phyloP scores from a whole-genome alignment of 345 rosid species.

The Linum lewisii region DNA sequence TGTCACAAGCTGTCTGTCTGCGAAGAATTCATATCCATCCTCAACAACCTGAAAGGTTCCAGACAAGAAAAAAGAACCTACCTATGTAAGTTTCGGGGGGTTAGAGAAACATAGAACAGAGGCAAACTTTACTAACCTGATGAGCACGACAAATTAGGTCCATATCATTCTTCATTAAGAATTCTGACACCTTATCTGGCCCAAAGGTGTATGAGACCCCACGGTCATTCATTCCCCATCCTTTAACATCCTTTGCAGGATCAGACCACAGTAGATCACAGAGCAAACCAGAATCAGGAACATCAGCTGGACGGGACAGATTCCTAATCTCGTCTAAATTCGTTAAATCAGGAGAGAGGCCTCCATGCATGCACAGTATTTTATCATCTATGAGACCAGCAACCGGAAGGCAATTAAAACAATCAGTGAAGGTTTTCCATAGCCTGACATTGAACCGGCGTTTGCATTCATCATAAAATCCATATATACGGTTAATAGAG shows the following conservation, averaged over 20 bases:
- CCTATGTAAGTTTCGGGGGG: background rate
- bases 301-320: constrained; percentile 68
- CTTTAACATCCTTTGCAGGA: constrained; percentile 68
- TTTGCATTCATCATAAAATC: constrained; percentile 92
- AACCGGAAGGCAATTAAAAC: constrained; percentile 89
- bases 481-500: constrained; percentile 77
- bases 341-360: constrained; percentile 75
- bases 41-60: constrained; percentile 56
- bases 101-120: background rate
- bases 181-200: constrained; percentile 62
- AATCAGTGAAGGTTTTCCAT: constrained; percentile 77
- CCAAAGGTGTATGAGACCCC: constrained; percentile 91
- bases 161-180: constrained; percentile 64
- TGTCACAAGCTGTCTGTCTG: constrained; percentile 77
- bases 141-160: constrained; percentile 94
- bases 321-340: constrained; percentile 66
- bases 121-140: constrained; percentile 39
- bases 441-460: constrained; percentile 72
- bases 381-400: constrained; percentile 82
- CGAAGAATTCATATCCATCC: constrained; percentile 91
- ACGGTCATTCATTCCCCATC: constrained; percentile 91
- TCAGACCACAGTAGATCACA: constrained; percentile 95
- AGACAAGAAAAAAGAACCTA: background rate
- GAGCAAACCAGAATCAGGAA: constrained; percentile 82
- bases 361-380: constrained; percentile 95